Evolutionary conservation across 306 rosid species (phyloP), one percentile per base, ranked within the genome.

Genomic region (Malus orientalis): DNA sequence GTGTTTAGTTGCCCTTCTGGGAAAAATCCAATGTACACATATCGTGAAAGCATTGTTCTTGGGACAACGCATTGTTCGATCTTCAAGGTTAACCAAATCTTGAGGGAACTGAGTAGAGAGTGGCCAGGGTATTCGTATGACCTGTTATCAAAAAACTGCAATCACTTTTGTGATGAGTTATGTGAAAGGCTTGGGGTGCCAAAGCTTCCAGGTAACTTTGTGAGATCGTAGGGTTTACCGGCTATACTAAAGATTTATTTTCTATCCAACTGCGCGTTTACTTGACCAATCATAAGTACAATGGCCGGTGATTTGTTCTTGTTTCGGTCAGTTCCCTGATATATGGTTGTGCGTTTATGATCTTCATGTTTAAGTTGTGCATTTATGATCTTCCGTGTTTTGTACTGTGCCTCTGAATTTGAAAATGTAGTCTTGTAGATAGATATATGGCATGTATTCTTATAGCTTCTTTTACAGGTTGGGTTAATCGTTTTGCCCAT

Each of bases 401-500:
- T 36, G 20, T 59, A 33, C 18, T 16, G 42, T 64, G 45, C 55
- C 57, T 79, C 58, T 57, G 51, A 36, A 70, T 78, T 59, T 72
- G 23, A 62, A 25, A 38, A 33, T 42, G 78, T 70, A 69, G 71
- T 74, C 74, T 27, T 61, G 40, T 70, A 63, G 55, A 76, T 77
- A 58, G 59, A 53, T 55, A 47, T 76, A 33, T 33, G 74, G 80
- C 15, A 38, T 74, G 79, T 70, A 30, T 79, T 65, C 79, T 84
- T 40, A 80, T 49, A 13, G 42, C 62, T 81, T 82, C 60, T 70
- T 45, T 82, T 25, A 78, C 93, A 96, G 99, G 98, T 76, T 96
- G 99, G 99, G 99, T 96, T 72, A 96, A 96, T 81, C 96, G 99
- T 71, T 96, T 96, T 87, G 99, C 99, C 63, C 86, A 96, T 86